Conservation (phyloP, 345 rosid species). For the Schrenkiella parvula region DNA sequence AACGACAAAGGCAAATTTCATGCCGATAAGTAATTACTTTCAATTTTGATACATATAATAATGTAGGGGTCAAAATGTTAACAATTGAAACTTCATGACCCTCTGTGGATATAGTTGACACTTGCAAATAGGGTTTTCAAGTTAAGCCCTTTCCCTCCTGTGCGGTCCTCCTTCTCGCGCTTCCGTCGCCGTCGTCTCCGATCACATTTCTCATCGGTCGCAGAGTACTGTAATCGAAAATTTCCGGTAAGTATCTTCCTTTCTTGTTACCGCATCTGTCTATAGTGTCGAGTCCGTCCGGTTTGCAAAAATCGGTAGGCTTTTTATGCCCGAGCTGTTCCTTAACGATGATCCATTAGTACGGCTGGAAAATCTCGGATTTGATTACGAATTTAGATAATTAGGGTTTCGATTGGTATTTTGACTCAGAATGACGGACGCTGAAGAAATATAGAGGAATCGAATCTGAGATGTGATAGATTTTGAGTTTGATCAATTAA, state of each 20-base stretch:
- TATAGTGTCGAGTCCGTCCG: not conserved
- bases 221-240: not conserved
- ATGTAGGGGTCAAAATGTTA: constrained; percentile 23
- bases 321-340: not conserved
- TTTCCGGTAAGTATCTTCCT: not conserved
- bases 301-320: not conserved
- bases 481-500: not conserved
- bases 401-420: not conserved
- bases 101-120: not conserved
- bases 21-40: not conserved
- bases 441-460: not conserved
- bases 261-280: not conserved
- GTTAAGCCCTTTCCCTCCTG: not conserved
- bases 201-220: not conserved
- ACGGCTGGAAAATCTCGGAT: not conserved
- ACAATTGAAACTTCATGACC: not conserved
- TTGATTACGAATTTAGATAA: not conserved
- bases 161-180: not conserved
- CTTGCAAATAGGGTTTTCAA: constrained; percentile 20
- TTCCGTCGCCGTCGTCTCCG: constrained; percentile 28
- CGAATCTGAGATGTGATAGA: not conserved
- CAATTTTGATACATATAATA: not conserved
- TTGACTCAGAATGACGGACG: not conserved
- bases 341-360: not conserved
- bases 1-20: not conserved